Percentiles rank a stretch among this genome's conserved stretches.
phyloP scores from a whole-genome alignment of 345 rosid species.

The Orychophragmus violaceus region DNA sequence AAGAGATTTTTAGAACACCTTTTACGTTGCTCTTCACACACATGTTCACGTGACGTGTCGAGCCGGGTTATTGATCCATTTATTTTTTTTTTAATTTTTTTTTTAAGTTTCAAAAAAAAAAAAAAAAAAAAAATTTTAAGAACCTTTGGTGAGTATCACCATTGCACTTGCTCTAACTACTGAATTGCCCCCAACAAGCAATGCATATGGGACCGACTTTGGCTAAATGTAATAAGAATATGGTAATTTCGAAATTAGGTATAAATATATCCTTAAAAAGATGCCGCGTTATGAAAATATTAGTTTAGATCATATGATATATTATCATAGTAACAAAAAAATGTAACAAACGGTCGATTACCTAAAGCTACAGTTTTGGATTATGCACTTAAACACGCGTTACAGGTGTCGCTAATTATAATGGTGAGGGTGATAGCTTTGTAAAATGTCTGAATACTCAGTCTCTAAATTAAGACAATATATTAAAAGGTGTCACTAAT shows the following conservation, averaged over 20 bases:
- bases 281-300: neutral
- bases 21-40: no score
- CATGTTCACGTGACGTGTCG: no score
- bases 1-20: no score
- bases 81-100: no score
- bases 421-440: slow-evolving; percentile 20
- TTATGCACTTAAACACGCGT: slow-evolving; percentile 24
- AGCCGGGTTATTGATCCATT: no score
- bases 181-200: neutral
- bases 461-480: neutral
- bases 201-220: neutral
- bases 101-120: no score
- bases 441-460: slow-evolving; percentile 10
- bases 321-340: neutral
- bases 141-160: no score
- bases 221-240: neutral
- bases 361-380: slow-evolving; percentile 18
- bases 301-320: neutral
- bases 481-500: neutral
- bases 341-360: slow-evolving; percentile 18
- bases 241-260: neutral
- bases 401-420: slow-evolving; percentile 22
- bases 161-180: no score
- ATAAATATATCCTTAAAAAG: neutral
- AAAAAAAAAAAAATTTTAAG: no score